A percentile compares a stretch with the other conserved stretches of the same genome.
Conservation (phyloP, 176 grass and related monocot genomes). For the Phoenix dactylifera region DNA sequence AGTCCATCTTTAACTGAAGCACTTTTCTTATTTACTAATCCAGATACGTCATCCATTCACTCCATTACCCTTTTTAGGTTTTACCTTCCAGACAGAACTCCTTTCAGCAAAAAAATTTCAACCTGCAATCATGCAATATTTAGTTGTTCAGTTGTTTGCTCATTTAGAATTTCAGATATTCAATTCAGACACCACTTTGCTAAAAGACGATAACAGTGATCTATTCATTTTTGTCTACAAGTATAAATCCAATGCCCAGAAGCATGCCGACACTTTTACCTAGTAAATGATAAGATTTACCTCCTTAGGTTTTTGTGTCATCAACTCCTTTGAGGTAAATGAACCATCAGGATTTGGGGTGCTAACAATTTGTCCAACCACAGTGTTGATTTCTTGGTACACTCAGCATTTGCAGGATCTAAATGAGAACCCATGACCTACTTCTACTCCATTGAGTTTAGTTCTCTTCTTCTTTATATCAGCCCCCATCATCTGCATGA, state of each 20-base stretch:
- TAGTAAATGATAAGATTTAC: slow-evolving; percentile 16
- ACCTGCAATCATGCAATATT: slow-evolving; percentile 30
- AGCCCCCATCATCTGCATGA: slow-evolving; percentile 55
- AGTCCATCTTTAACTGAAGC: slow-evolving; percentile 60
- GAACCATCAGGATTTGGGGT: slow-evolving; percentile 27
- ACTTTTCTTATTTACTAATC: slow-evolving; percentile 73
- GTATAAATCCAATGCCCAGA: neutral
- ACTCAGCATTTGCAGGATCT: slow-evolving; percentile 31
- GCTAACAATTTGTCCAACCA: slow-evolving; percentile 39
- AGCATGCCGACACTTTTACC: neutral
- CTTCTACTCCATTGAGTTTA: slow-evolving; percentile 31
- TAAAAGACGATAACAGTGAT: slow-evolving; percentile 6
- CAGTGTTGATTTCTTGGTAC: slow-evolving; percentile 37
- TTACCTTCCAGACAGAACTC: slow-evolving; percentile 40
- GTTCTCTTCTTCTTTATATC: slow-evolving; percentile 54
- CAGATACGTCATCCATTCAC: slow-evolving; percentile 39
- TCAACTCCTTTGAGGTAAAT: slow-evolving; percentile 48
- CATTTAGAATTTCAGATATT: neutral
- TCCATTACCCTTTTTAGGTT: slow-evolving; percentile 40
- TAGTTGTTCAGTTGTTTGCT: neutral
- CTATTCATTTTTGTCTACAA: neutral
- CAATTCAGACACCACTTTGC: slow-evolving; percentile 16
- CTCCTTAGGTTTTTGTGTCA: slow-evolving; percentile 60
- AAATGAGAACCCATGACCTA: slow-evolving; percentile 29
- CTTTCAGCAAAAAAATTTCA: slow-evolving; percentile 47